Evolutionary conservation across 2,329 filamentous ascomycete species (phyloP).

Genomic region (Calonectria crousiana): DNA sequence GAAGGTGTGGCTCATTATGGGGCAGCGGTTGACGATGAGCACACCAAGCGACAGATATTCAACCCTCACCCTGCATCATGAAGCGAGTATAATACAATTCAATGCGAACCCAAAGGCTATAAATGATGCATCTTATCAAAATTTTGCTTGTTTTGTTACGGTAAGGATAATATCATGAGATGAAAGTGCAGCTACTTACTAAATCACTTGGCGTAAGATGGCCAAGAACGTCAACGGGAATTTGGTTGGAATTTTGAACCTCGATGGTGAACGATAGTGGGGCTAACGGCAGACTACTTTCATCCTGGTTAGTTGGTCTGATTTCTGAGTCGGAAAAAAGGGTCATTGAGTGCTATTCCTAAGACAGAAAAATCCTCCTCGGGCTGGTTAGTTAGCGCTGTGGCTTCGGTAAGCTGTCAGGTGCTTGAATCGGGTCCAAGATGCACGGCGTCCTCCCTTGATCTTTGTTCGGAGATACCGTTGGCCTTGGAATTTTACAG

Average conservation of each 20-base stretch:
- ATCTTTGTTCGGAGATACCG: neutral
- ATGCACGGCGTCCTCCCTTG: neutral
- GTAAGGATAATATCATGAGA: too few relatives aligned
- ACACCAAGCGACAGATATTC: neutral
- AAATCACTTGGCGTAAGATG: too few relatives aligned
- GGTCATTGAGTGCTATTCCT: neutral
- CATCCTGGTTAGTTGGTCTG: neutral
- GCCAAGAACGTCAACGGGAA: too few relatives aligned
- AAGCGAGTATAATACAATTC: too few relatives aligned
- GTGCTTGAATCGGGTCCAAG: neutral
- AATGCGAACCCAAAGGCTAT: too few relatives aligned
- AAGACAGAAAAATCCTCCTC: neutral
- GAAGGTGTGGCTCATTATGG: neutral
- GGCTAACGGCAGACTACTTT: too few relatives aligned
- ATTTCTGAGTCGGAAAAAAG: neutral
- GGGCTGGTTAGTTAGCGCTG: neutral
- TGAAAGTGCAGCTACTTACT: too few relatives aligned
- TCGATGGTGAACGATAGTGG: too few relatives aligned
- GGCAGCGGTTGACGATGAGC: neutral
- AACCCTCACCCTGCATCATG: too few relatives aligned
- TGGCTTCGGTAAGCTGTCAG: neutral
- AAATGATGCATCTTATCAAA: too few relatives aligned
- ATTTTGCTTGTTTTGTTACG: too few relatives aligned
- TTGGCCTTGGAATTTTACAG: neutral
- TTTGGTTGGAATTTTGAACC: too few relatives aligned